Evolutionary conservation across 1,284 basidiomycete species (phyloP).

Genomic region (Malassezia sp.): DNA sequence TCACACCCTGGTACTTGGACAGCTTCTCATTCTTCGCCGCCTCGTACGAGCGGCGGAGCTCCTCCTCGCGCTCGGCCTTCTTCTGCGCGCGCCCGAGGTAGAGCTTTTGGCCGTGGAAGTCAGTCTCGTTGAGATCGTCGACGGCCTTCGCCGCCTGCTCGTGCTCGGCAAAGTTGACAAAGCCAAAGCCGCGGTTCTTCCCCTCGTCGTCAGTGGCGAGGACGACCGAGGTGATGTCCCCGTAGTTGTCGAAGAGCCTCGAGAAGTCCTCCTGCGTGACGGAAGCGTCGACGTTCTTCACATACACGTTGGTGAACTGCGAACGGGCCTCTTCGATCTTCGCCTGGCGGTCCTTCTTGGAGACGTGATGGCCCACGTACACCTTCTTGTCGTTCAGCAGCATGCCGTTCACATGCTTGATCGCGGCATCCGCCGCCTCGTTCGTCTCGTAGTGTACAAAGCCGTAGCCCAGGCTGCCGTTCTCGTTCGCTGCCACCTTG

Average conservation of each 20-base stretch:
- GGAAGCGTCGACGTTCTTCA: conserved; percentile 88
- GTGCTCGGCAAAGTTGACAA: conserved; percentile 90
- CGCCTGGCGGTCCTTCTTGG: conserved; percentile 68
- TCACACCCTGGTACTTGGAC: conserved; percentile 97
- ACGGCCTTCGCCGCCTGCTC: conserved; percentile 85
- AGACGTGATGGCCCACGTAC: conserved; percentile 93
- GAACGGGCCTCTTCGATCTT: conserved; percentile 95
- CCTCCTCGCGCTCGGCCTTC: conserved; percentile 95
- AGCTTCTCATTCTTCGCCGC: conserved; percentile 90
- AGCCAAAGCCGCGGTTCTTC: conserved; percentile 87
- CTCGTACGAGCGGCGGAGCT: conserved; percentile 85
- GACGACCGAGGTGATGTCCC: conserved; percentile 80
- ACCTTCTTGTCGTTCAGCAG: conserved; percentile 79
- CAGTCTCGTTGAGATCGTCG: conserved; percentile 76
- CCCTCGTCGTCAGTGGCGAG: conserved; percentile 64
- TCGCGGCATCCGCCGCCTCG: conserved; percentile 78
- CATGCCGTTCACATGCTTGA: conserved; percentile 99
- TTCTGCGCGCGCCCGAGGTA: conserved; percentile 97
- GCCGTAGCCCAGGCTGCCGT: conserved; percentile 57
- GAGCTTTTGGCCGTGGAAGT: conserved; percentile 76
- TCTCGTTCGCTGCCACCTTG: conserved; percentile 67
- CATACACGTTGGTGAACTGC: conserved; percentile 94
- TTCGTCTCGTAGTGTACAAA: conserved; percentile 98
- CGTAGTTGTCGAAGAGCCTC: conserved; percentile 67
- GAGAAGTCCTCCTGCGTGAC: conserved; percentile 78